A percentile compares a stretch with the other conserved stretches of the same genome.
Conservation (phyloP, 139 green algal genomes). For the Tetratostichococcus sp. region DNA sequence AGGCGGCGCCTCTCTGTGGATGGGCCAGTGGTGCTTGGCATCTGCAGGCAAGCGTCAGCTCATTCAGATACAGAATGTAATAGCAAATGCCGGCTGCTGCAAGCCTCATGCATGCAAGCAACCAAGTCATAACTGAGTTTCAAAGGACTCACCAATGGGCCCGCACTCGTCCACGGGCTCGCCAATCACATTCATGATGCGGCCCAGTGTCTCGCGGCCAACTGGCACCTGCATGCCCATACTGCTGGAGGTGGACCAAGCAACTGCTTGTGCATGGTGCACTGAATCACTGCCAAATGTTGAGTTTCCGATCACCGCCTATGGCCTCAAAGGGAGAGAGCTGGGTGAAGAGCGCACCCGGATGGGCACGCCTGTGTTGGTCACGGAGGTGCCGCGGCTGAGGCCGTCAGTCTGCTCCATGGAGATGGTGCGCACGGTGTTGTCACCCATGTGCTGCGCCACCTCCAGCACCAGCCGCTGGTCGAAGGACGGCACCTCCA, state of each 20-base stretch:
- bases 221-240: constrained; percentile 80
- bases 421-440: constrained; percentile 95
- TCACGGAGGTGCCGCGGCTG: constrained; percentile 84
- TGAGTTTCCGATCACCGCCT: too few relatives aligned
- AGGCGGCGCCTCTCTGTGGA: constrained; percentile 92
- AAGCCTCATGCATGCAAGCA: too few relatives aligned
- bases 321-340: too few relatives aligned
- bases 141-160: constrained; percentile 70
- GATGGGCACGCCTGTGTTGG: constrained; percentile 92
- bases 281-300: background rate
- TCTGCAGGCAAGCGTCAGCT: constrained; percentile 9
- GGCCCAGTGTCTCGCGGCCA: constrained; percentile 90
- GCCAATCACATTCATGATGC: constrained; percentile 99
- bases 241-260: background rate
- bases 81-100: too few relatives aligned
- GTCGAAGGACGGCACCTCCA: constrained; percentile 85
- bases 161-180: constrained; percentile 97
- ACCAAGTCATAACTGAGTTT: background rate
- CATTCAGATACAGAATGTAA: too few relatives aligned
- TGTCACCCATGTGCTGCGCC: constrained; percentile 95
- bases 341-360: constrained; percentile 55
- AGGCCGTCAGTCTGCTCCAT: constrained; percentile 99
- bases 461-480: constrained; percentile 97
- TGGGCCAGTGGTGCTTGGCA: constrained; percentile 72
- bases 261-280: background rate